Evolutionary conservation across 208 protist genomes (phyloP).

Genomic region (Novymonas esmeraldas): DNA sequence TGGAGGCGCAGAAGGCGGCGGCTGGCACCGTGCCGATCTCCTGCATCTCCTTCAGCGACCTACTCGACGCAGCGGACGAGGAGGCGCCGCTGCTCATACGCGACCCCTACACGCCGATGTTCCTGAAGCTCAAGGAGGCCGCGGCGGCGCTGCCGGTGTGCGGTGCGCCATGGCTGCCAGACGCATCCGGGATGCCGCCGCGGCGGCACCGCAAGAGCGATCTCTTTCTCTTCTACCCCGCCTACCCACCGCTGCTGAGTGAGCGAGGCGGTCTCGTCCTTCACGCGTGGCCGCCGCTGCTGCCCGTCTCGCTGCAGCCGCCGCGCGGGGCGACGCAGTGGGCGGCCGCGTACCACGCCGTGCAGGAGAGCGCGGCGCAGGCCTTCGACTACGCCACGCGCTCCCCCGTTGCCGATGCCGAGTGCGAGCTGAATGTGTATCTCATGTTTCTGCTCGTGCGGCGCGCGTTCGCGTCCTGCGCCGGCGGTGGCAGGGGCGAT

Average conservation of each 20-base stretch:
- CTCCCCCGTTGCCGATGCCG: constrained; percentile 18
- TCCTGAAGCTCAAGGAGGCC: constrained; percentile 26
- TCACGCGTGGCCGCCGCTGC: constrained; percentile 25
- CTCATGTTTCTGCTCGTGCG: constrained; percentile 18
- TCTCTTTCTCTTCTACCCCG: constrained; percentile 25
- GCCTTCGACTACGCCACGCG: constrained; percentile 18
- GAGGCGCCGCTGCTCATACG: constrained; percentile 28
- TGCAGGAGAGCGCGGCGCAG: constrained; percentile 14
- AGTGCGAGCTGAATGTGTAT: constrained; percentile 35
- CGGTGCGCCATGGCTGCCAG: neutral
- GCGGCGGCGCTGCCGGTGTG: constrained; percentile 12
- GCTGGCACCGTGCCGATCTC: constrained; percentile 24
- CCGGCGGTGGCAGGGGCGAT: neutral
- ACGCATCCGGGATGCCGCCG: neutral
- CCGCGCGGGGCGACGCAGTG: neutral
- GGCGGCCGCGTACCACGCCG: constrained; percentile 9
- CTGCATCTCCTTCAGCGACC: constrained; percentile 18
- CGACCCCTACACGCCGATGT: constrained; percentile 31
- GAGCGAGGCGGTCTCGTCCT: constrained; percentile 20
- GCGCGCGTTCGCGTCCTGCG: constrained; percentile 6
- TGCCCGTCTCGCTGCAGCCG: neutral
- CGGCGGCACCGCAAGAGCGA: constrained; percentile 8
- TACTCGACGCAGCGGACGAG: constrained; percentile 7
- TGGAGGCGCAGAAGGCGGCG: constrained; percentile 15
- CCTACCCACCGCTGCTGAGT: constrained; percentile 15